Base-by-base conservation (phyloP, 2,329 filamentous ascomycete species). In the Lasiodiplodia gonubiensis region DNA sequence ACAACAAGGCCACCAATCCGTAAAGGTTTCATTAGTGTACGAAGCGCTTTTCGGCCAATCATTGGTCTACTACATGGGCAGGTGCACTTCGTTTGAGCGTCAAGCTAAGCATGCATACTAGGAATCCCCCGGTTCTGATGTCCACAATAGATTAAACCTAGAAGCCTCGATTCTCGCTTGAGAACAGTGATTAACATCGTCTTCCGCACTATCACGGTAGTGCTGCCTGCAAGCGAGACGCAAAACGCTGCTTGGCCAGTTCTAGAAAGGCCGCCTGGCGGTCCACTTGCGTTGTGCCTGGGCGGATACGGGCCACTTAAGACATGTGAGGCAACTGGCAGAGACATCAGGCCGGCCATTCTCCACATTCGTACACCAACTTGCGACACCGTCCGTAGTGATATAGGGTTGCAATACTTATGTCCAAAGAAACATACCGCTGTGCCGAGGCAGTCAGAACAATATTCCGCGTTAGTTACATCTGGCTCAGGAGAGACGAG, bases 121-220 rank as follows among this genome's bases (percentile, higher is more conserved):
- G 42, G 57, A n/a, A 33, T n/a, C 5, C 35, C 57, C 57, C 39
- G 25, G 25, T 21, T 30, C 25, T 10, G 11, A 2, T 23, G 57
- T 61, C 39, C 25, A n/a, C 39, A 61, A 61, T 61, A 61, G 42
- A 61, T 61, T 25, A 61, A 49, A 14, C 25, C n/a, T 25, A 35
- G 42, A 42, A 27, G 57, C 25, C 23, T 46, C 48, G 14, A n/a
- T 21, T 25, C 42, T 48, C 18, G 42, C 37, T 21, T 61, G 39
- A 42, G 16, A 49, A 14, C 10, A 57, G 55, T 49, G 42, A 61
- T 49, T 42, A 27, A 33, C 57, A 12, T 35, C 16, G 6, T 33
- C 57, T 3, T 48, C 23, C 39, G 30, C 42, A 35, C 42, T 49
- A 48, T 27, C 27, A 4, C 23, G 4, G 5, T 35, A 42, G 42